These are phyloP conservation scores for Saccharomycopsis oosterbeekiorum DNA, from an alignment of 805 yeast species.

Conservation along the genomic window DNA sequence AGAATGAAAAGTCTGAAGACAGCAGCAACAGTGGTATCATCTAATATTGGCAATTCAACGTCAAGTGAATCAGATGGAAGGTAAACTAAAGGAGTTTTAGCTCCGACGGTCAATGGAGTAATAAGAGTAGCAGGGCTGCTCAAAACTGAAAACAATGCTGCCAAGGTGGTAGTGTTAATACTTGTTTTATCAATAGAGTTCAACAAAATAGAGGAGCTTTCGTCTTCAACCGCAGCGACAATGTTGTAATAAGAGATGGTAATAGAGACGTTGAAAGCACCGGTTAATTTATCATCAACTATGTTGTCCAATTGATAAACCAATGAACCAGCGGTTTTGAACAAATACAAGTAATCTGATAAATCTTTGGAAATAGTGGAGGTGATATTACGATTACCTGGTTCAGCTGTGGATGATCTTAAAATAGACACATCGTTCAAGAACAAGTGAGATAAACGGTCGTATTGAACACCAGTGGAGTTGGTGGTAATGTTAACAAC, in stretches of 20 bases:
- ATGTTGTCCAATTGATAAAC: slow-evolving; percentile 60
- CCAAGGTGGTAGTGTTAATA: background rate
- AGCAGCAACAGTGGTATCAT: slow-evolving; percentile 44
- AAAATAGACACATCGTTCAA: slow-evolving; percentile 59
- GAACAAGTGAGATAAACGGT: slow-evolving; percentile 54
- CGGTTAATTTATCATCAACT: slow-evolving; percentile 43
- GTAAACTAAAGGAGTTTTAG: slow-evolving; percentile 35
- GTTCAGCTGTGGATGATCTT: slow-evolving; percentile 83
- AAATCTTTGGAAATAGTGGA: slow-evolving; percentile 57
- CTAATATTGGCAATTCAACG: slow-evolving; percentile 35
- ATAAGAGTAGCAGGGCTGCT: slow-evolving; percentile 32
- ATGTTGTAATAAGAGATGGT: slow-evolving; percentile 39
- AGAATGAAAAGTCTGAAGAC: slow-evolving; percentile 51
- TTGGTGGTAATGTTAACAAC: slow-evolving; percentile 43
- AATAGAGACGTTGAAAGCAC: slow-evolving; percentile 47
- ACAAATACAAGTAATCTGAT: slow-evolving; percentile 42
- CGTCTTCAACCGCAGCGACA: background rate
- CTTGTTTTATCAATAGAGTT: background rate
- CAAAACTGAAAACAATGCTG: slow-evolving; percentile 6
- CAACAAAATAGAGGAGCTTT: background rate
- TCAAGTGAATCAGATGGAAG: slow-evolving; percentile 33
- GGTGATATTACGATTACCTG: slow-evolving; percentile 40
- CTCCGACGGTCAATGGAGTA: slow-evolving; percentile 26
- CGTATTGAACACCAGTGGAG: slow-evolving; percentile 53
- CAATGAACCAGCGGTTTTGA: slow-evolving; percentile 33